Evolutionary conservation across 768 basidiomycete genomes (phyloP).

Genomic region (Russula foetens): DNA sequence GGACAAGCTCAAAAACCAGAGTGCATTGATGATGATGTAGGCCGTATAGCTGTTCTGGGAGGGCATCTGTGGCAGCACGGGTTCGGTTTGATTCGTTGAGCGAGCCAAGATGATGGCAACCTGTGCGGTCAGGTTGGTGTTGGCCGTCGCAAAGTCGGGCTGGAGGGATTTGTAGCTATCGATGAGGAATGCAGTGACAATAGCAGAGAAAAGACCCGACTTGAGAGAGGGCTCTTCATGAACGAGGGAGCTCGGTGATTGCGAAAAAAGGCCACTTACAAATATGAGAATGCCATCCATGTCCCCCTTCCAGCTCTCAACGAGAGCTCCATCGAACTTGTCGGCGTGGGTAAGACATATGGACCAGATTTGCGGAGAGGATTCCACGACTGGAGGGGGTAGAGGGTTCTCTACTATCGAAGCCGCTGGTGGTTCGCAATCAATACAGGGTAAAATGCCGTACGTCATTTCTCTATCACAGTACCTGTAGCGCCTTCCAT

Average conservation of each 20-base stretch:
- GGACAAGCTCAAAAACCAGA: constrained; percentile 18
- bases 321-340: constrained; percentile 10
- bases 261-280: neutral
- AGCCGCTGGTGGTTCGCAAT: neutral
- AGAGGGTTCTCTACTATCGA: neutral
- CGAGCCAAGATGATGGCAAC: neutral
- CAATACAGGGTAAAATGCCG: neutral
- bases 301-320: constrained; percentile 17
- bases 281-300: constrained; percentile 21
- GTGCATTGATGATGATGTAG: constrained; percentile 8
- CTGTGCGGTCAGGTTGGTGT: neutral
- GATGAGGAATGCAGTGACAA: constrained; percentile 13
- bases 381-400: neutral
- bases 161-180: constrained; percentile 10
- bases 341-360: constrained; percentile 10
- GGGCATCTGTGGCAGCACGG: neutral
- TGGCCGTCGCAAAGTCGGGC: neutral
- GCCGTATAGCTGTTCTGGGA: neutral
- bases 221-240: neutral
- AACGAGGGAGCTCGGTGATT: neutral
- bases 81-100: neutral
- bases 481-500: neutral
- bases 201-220: constrained; percentile 19
- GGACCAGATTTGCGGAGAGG: constrained; percentile 9
- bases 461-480: too few relatives aligned